These are phyloP conservation scores for Lagenaria siceraria DNA, from an alignment of 306 rosid genomes.

Conservation along the genomic window DNA sequence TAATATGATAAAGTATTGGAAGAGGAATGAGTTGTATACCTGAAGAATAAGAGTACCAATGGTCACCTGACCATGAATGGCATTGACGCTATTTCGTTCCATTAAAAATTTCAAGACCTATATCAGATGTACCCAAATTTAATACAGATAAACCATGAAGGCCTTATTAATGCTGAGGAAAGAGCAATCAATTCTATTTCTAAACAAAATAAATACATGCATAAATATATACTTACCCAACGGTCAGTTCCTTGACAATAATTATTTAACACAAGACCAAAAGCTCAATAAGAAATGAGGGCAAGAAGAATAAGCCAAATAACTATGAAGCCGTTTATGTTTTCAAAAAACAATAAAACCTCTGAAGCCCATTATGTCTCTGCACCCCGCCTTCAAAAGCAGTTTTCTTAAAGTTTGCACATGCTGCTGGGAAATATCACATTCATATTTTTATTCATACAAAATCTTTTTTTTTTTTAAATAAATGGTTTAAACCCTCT, in stretches of 20 bases:
- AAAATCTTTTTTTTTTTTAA: background rate
- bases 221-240: background rate
- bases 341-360: background rate
- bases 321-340: background rate
- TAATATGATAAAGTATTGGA: background rate
- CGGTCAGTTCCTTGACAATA: background rate
- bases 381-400: background rate
- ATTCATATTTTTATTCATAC: background rate
- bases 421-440: background rate
- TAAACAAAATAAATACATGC: background rate
- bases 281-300: background rate
- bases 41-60: conserved; percentile 87
- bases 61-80: conserved; percentile 92
- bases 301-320: background rate
- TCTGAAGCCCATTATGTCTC: background rate
- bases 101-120: conserved; percentile 89
- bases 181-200: background rate
- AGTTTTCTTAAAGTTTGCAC: background rate
- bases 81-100: conserved; percentile 69
- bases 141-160: background rate
- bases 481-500: too few relatives aligned
- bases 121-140: conserved; percentile 12
- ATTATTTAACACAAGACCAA: background rate
- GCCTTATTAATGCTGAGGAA: background rate
- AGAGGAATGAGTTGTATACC: conserved; percentile 20